Base-by-base conservation (phyloP, 73 alveolate genomes). In the Paramecium sonneborni region DNA sequence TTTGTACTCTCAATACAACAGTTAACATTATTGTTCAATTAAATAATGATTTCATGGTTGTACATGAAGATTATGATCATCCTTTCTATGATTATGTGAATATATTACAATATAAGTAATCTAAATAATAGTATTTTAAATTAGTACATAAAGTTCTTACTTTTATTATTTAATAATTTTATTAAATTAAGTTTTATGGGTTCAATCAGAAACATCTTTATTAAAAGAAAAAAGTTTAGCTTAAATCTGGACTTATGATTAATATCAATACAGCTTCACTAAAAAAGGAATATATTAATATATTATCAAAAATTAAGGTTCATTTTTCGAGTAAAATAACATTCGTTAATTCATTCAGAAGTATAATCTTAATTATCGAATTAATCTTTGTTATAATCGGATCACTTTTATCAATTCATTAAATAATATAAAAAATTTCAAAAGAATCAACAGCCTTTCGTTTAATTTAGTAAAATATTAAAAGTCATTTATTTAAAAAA, bases 271-370 rank as follows among this genome's bases (percentile, higher is more conserved):
- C 41, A 30, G 90, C 24, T 23, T 79, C 3, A 79, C 30, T 43
- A 43, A 72, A 11, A 39, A 44, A 12, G 41, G 21, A 21, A 23
- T 26, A 44, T 9, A 18, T 15, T 4, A n/a, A 3, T n/a, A 18
- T 21, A 21, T 18, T n/a, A 11, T n/a, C 4, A 43, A 23, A 21
- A 2, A 14, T 18, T 1, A 9, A 79, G 90, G 90, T 79, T 3
- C 39, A 79, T 7, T 79, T 79, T 79, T 43, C 90, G 6, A 43
- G 76, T 2, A 79, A n/a, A 79, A 46, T 44, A 39, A 79, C 55
- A 79, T 41, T 79, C 90, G 7, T 24, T 79, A 24, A 18, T 24
- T 20, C 90, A 79, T 79, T 76, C 90, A 39, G 90, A 79, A 44
- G 32, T 79, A 3, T 21, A 46, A 23, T 79, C 90, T 14, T 79